These are phyloP conservation scores for Suillus tomentosus DNA, from an alignment of 768 basidiomycete genomes.

Conservation along the genomic window DNA sequence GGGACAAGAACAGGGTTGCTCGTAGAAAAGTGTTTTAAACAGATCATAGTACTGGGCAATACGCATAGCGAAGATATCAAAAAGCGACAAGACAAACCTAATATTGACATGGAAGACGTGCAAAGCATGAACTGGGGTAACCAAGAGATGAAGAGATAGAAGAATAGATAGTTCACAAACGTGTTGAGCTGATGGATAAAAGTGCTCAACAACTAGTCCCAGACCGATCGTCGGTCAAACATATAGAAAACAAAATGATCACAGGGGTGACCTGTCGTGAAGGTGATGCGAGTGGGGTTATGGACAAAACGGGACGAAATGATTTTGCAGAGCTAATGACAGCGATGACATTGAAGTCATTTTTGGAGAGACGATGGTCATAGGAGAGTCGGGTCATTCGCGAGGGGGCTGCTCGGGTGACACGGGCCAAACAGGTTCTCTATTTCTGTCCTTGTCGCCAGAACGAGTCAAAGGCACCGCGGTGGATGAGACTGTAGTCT, in stretches of 20 bases:
- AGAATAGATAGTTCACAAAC: slow-evolving; percentile 33
- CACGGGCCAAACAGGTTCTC: slow-evolving; percentile 33
- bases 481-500: slow-evolving; percentile 18
- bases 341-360: slow-evolving; percentile 10
- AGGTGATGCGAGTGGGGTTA: slow-evolving; percentile 28
- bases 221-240: slow-evolving; percentile 17
- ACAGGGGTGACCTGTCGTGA: slow-evolving; percentile 17
- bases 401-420: slow-evolving; percentile 30
- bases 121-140: slow-evolving; percentile 25
- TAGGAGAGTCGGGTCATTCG: slow-evolving; percentile 17
- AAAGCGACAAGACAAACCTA: slow-evolving; percentile 25
- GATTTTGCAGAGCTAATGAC: slow-evolving; percentile 26
- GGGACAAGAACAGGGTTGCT: slow-evolving; percentile 7
- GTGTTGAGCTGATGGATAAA: slow-evolving; percentile 24
- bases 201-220: slow-evolving; percentile 31
- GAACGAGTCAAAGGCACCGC: slow-evolving; percentile 27
- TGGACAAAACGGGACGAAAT: slow-evolving; percentile 28
- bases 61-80: slow-evolving; percentile 27
- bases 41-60: slow-evolving; percentile 20
- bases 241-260: slow-evolving; percentile 11
- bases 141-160: slow-evolving; percentile 28
- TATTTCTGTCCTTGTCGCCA: slow-evolving; percentile 31
- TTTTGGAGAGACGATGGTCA: neutral
- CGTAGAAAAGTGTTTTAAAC: slow-evolving; percentile 15
- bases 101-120: slow-evolving; percentile 32